A percentile compares a stretch with the other conserved stretches of the same genome.
phyloP scores from a whole-genome alignment of 805 yeast genomes.

The Komagataella pastoris region DNA sequence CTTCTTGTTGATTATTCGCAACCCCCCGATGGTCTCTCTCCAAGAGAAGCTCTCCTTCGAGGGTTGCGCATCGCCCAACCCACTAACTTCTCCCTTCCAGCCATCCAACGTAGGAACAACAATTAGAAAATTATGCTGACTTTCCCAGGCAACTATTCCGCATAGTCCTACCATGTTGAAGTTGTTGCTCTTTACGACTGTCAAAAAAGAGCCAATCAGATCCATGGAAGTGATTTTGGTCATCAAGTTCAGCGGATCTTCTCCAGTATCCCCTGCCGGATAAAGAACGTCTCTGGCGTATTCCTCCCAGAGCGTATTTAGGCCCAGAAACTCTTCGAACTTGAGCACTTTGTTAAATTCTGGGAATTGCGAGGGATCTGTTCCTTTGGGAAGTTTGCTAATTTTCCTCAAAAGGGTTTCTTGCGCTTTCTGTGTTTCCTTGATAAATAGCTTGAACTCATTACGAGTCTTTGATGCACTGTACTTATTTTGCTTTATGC shows the following conservation, averaged over 20 bases:
- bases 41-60: neutral
- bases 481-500: conserved; percentile 8
- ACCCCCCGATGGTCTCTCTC: conserved; percentile 38
- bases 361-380: conserved; percentile 11
- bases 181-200: conserved; percentile 45
- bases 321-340: conserved; percentile 36
- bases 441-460: conserved; percentile 28
- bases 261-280: conserved; percentile 12
- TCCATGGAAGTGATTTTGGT: conserved; percentile 65
- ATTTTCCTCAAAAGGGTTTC: conserved; percentile 16
- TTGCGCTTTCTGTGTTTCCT: conserved; percentile 17
- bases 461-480: conserved; percentile 17
- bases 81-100: conserved; percentile 19
- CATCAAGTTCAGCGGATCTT: conserved; percentile 18
- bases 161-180: conserved; percentile 40
- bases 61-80: conserved; percentile 3
- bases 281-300: conserved; percentile 46
- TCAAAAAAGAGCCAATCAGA: conserved; percentile 60
- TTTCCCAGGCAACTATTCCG: conserved; percentile 81
- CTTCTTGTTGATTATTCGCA: conserved; percentile 53
- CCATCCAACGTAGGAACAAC: conserved; percentile 31
- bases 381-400: conserved; percentile 14
- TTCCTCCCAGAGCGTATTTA: conserved; percentile 61
- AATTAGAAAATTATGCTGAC: conserved; percentile 57
- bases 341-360: conserved; percentile 13